Evolutionary conservation across 495 filamentous ascomycete species (phyloP).

Genomic region (Neurospora tetrasperma): DNA sequence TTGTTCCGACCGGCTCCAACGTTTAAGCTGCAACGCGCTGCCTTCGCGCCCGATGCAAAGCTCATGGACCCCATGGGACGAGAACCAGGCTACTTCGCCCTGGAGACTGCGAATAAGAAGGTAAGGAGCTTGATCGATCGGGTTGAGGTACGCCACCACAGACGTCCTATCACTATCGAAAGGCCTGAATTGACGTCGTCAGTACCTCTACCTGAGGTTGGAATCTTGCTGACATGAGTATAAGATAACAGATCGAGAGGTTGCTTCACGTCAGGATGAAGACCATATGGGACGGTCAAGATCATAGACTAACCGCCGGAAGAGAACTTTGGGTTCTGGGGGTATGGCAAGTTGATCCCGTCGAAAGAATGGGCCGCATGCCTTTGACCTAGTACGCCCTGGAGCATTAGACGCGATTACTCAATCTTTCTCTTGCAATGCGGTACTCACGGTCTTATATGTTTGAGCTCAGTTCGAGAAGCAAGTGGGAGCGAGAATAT

Average conservation of each 20-base stretch:
- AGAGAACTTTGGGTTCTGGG: constrained; percentile 37
- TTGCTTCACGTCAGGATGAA: not conserved
- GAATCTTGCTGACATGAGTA: not conserved
- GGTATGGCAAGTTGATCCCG: constrained; percentile 34
- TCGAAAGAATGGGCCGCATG: constrained; percentile 29
- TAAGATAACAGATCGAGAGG: not conserved
- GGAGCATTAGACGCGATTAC: not conserved
- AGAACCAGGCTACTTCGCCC: constrained; percentile 35
- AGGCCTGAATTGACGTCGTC: constrained; percentile 18
- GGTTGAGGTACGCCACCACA: constrained; percentile 36
- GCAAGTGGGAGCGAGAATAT: constrained; percentile 45
- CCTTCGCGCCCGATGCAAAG: constrained; percentile 39
- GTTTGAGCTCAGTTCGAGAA: constrained; percentile 38
- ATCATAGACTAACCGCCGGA: constrained; percentile 33
- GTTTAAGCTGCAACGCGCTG: constrained; percentile 36
- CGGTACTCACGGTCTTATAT: constrained; percentile 19
- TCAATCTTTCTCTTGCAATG: not conserved
- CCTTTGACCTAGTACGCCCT: constrained; percentile 16
- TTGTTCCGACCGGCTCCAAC: constrained; percentile 34
- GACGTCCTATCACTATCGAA: constrained; percentile 44
- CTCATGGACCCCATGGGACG: constrained; percentile 36
- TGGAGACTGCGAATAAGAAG: constrained; percentile 30
- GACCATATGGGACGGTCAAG: not conserved
- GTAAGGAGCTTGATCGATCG: constrained; percentile 30
- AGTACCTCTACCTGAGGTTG: constrained; percentile 1